These are phyloP conservation scores for Backusella luteola DNA, from an alignment of 192 early-diverging fungal species.

Conservation along the genomic window DNA sequence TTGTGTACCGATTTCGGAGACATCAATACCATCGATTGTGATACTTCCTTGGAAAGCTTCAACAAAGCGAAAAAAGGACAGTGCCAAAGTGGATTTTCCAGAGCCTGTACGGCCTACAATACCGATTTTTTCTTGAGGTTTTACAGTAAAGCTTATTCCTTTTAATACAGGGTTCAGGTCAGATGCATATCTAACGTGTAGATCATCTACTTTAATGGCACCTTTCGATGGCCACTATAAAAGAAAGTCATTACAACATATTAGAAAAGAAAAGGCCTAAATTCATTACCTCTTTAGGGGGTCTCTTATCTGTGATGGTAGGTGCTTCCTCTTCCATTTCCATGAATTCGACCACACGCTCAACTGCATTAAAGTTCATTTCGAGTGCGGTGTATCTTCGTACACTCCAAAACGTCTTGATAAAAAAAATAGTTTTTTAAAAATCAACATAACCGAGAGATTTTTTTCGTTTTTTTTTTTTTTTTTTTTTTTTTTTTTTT, in stretches of 20 bases:
- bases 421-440: background rate
- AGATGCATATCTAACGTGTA: slow-evolving; percentile 76
- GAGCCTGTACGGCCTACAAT: slow-evolving; percentile 88
- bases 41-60: slow-evolving; percentile 72
- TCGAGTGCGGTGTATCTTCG: slow-evolving; percentile 70
- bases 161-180: slow-evolving; percentile 73
- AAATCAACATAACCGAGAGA: background rate
- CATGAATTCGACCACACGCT: slow-evolving; percentile 83
- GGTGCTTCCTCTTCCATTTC: slow-evolving; percentile 76
- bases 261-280: background rate
- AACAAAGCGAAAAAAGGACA: slow-evolving; percentile 78
- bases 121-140: slow-evolving; percentile 77
- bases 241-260: background rate
- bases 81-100: slow-evolving; percentile 78
- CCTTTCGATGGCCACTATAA: slow-evolving; percentile 70
- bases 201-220: slow-evolving; percentile 62
- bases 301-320: slow-evolving; percentile 48
- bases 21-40: slow-evolving; percentile 78
- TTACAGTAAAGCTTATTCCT: slow-evolving; percentile 63
- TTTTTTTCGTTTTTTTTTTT: too few relatives aligned
- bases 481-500: too few relatives aligned
- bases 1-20: slow-evolving; percentile 66
- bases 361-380: slow-evolving; percentile 82
- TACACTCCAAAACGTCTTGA: slow-evolving; percentile 59
- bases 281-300: slow-evolving; percentile 39